Evolutionary conservation across 768 basidiomycete genomes (phyloP), one percentile per base, ranked within the genome.

Genomic region (Mycena indigotica): DNA sequence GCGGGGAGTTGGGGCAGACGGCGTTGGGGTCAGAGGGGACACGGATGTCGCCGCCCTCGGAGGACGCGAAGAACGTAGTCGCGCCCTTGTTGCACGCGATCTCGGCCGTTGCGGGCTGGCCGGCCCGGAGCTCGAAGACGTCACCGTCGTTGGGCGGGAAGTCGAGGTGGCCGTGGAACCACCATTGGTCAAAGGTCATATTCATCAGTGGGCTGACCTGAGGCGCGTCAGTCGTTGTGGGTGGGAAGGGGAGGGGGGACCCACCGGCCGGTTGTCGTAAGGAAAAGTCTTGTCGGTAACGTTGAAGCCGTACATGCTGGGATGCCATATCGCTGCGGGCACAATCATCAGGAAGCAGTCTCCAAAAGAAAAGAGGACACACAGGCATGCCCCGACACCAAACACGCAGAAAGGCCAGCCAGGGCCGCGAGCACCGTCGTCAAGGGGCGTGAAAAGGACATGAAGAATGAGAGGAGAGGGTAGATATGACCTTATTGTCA

Each of bases 301-400:
- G 53, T 88, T 87, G 75, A 84, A 88, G 1, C 87, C 87, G 57
- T 64, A 87, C 84, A 88, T 86, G 67, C 80, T 78, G 3, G 83
- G 78, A 56, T 82, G 77, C 70, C 71, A 86, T 16, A 83, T 61
- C n/a, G 80, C 84, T 82, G 55, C 1, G 12, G 1, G n/a, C n/a
- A n/a, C n/a, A n/a, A 25, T 39, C 32, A 4, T 40, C 10, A 28
- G 24, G 8, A 26, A 4, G 13, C 16, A 28, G 49, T 41, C 26
- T 29, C 10, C 26, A 16, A 4, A 54, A 10, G 1, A 8, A 4
- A 12, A n/a, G 29, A 13, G 3, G n/a, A 49, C 49, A 35, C 50
- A 65, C 63, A 10, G 10, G 53, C 38, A 60, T 65, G 64, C 4
- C 57, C 61, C 8, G 26, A 29, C 17, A 45, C 57, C 28, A 50